These are phyloP conservation scores for Euphorbia peplus DNA, from an alignment of 345 rosid genomes.

Conservation along the genomic window DNA sequence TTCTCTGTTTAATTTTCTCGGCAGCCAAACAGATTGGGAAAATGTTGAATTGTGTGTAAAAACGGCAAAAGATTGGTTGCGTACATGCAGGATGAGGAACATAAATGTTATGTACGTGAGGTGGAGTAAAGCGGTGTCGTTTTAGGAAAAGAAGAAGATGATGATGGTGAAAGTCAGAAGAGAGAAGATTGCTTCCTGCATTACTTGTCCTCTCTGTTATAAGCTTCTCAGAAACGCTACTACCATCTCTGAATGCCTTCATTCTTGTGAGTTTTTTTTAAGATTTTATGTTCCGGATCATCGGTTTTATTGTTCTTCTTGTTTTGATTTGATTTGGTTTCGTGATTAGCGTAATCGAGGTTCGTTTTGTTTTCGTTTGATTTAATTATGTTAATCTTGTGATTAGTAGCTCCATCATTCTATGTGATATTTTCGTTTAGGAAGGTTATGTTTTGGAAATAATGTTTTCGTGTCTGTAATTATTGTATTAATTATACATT, in stretches of 20 bases:
- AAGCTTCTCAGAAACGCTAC: conserved; percentile 44
- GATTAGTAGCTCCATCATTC: no score
- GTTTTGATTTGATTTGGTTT: not conserved
- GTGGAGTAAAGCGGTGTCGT: no score
- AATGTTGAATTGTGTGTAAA: conserved; percentile 2
- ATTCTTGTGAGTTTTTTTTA: conserved; percentile 37
- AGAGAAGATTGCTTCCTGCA: conserved; percentile 34
- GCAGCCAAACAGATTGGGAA: conserved; percentile 17
- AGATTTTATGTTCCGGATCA: conserved; percentile 9
- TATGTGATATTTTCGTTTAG: no score
- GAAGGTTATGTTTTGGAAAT: no score
- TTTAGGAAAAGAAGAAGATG: conserved; percentile 10
- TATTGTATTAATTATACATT: no score
- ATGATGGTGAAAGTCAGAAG: conserved; percentile 29
- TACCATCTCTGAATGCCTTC: conserved; percentile 54
- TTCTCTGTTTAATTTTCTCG: conserved; percentile 6
- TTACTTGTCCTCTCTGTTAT: conserved; percentile 46
- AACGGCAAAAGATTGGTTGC: conserved; percentile 7
- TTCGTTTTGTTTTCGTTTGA: no score
- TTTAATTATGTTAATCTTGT: no score
- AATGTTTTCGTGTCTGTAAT: no score
- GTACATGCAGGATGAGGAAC: conserved; percentile 32
- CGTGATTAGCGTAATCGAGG: not conserved
- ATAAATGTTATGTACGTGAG: conserved; percentile 21
- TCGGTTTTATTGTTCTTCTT: not conserved